A percentile compares a stretch with the other conserved stretches of the same genome.
Evolutionary conservation across 2,329 filamentous ascomycete species (phyloP).

Genomic region (Colletotrichum melonis): DNA sequence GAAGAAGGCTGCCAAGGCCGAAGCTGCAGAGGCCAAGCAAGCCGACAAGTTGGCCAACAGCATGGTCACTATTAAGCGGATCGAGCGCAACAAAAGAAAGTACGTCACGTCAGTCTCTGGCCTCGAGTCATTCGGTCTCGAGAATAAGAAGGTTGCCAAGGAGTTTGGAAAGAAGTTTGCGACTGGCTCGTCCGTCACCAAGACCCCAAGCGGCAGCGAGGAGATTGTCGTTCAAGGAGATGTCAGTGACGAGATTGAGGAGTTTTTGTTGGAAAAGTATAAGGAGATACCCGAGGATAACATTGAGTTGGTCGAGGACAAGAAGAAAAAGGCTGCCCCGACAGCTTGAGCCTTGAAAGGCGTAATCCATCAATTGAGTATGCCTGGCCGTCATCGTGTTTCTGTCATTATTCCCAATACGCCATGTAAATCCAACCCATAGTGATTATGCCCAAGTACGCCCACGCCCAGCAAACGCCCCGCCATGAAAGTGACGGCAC

Average conservation of each 20-base stretch:
- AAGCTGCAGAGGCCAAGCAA: constrained; percentile 85
- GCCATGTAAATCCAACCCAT: background rate
- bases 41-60: constrained; percentile 85
- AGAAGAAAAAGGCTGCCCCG: constrained; percentile 78
- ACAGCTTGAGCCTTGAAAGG: constrained; percentile 3
- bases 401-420: constrained; percentile 25
- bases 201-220: constrained; percentile 85
- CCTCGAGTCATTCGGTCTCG: constrained; percentile 88
- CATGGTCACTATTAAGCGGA: constrained; percentile 91
- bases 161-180: constrained; percentile 99
- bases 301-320: constrained; percentile 93
- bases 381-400: constrained; percentile 17
- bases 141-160: constrained; percentile 96
- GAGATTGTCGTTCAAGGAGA: constrained; percentile 99
- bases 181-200: constrained; percentile 92
- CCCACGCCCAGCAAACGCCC: constrained; percentile 5
- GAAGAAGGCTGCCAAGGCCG: constrained; percentile 96
- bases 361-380: constrained; percentile 21
- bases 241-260: constrained; percentile 92
- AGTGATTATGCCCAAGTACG: background rate
- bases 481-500: background rate
- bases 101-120: constrained; percentile 94
- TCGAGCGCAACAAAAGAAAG: constrained; percentile 98
- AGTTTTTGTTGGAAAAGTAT: constrained; percentile 91
- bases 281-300: constrained; percentile 94